phyloP scores from a whole-genome alignment of 2,329 filamentous ascomycete species.

The Apiospora rasikravindrae region DNA sequence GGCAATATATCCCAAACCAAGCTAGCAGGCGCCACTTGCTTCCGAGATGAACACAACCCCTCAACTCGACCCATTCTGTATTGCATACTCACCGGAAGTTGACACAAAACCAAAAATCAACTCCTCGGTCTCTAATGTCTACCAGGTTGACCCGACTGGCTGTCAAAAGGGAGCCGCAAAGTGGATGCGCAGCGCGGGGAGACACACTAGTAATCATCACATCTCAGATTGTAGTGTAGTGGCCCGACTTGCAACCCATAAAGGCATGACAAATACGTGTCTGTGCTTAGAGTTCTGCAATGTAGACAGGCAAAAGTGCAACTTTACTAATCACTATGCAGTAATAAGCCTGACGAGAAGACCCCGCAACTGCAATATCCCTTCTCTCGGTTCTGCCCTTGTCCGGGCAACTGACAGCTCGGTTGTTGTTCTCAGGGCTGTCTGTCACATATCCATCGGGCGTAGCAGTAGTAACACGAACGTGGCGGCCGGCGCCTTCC shows the following conservation, averaged over 20 bases:
- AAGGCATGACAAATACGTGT: neutral
- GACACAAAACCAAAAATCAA: neutral
- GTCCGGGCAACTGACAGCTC: neutral
- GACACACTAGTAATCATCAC: neutral
- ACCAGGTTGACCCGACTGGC: neutral
- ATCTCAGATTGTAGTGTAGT: neutral
- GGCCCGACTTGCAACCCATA: neutral
- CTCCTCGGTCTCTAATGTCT: neutral
- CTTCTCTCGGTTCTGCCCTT: neutral
- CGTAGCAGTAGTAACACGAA: neutral
- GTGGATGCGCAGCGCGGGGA: neutral
- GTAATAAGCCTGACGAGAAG: neutral
- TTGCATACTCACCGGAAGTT: neutral
- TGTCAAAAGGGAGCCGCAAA: neutral
- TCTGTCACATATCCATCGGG: neutral
- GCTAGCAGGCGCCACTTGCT: constrained; percentile 2
- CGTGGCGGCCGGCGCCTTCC: neutral
- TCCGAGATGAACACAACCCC: neutral
- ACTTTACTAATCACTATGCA: neutral
- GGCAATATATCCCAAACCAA: constrained; percentile 12
- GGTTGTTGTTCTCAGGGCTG: neutral
- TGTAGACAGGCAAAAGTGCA: neutral
- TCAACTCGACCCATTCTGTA: neutral
- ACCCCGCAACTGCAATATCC: neutral
- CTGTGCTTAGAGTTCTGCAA: no score